Evolutionary conservation across 495 filamentous ascomycete species (phyloP).

Genomic region (Neurospora tetraspora): DNA sequence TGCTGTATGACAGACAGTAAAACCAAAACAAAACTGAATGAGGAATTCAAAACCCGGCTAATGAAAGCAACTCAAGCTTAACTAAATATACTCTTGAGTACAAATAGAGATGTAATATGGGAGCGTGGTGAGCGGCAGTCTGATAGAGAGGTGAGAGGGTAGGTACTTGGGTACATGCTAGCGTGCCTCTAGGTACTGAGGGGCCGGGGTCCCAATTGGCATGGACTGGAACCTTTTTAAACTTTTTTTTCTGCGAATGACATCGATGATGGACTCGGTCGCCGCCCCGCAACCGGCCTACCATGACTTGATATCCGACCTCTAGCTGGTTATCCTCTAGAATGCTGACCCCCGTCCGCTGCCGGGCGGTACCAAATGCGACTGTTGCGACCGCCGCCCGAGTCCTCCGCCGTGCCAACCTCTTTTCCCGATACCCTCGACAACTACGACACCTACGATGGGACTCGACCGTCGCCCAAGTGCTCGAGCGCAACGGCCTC

Average conservation of each 20-base stretch:
- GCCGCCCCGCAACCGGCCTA: background rate
- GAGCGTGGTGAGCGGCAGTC: background rate
- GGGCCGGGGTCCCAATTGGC: background rate
- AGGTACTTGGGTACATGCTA: background rate
- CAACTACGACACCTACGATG: conserved; percentile 26
- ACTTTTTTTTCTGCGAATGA: background rate
- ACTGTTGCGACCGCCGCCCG: conserved; percentile 19
- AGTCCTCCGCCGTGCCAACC: conserved; percentile 31
- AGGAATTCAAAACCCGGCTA: background rate
- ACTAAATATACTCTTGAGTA: background rate
- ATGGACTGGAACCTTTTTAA: background rate
- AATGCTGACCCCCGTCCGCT: conserved; percentile 30
- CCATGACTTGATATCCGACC: conserved; percentile 15
- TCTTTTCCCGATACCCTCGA: conserved; percentile 6
- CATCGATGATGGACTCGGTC: background rate
- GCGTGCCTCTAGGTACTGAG: background rate
- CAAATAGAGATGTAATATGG: background rate
- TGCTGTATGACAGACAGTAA: background rate
- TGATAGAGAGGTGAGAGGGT: background rate
- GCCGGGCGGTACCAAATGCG: conserved; percentile 26
- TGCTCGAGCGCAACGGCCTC: conserved; percentile 6
- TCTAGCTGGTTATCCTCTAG: conserved; percentile 5
- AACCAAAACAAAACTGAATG: background rate
- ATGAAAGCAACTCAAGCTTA: background rate
- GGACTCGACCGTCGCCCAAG: conserved; percentile 22